These are phyloP conservation scores for Galeopsis tetrahit DNA, from an alignment of 257 asterid genomes.

Conservation along the genomic window DNA sequence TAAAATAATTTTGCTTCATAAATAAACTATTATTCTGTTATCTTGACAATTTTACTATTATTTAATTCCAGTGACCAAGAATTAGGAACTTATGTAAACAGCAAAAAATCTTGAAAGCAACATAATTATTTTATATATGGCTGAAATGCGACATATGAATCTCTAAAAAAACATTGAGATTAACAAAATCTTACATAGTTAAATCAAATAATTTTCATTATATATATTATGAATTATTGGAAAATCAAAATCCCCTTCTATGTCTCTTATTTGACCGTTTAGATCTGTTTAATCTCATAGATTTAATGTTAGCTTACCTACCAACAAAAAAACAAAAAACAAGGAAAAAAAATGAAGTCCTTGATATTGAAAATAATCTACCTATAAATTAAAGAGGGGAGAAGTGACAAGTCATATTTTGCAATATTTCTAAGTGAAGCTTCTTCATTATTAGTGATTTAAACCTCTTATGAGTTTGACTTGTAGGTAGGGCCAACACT, in stretches of 20 bases:
- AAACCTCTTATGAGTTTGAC: background rate
- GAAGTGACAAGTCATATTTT: background rate
- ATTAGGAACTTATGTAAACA: conserved; percentile 12
- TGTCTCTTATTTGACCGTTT: conserved; percentile 8
- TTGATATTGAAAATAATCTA: conserved; percentile 10
- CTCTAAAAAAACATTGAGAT: background rate
- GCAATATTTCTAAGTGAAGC: background rate
- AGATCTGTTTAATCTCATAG: background rate
- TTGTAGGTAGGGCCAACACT: background rate
- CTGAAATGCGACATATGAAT: conserved; percentile 7
- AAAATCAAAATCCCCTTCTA: background rate
- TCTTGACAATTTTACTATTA: background rate
- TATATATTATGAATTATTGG: background rate
- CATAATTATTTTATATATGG: too few relatives aligned
- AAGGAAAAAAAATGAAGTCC: background rate
- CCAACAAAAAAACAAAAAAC: conserved; percentile 4
- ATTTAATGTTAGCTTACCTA: conserved; percentile 35
- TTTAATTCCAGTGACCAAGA: background rate
- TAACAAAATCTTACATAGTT: background rate
- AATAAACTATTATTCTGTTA: background rate
- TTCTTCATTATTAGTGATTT: background rate
- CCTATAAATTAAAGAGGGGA: background rate
- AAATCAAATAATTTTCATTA: background rate
- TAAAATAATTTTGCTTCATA: background rate
- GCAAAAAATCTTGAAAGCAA: conserved; percentile 6